Conservation (phyloP, 2,329 filamentous ascomycete genomes). For the Domatiomyces catenatus region DNA sequence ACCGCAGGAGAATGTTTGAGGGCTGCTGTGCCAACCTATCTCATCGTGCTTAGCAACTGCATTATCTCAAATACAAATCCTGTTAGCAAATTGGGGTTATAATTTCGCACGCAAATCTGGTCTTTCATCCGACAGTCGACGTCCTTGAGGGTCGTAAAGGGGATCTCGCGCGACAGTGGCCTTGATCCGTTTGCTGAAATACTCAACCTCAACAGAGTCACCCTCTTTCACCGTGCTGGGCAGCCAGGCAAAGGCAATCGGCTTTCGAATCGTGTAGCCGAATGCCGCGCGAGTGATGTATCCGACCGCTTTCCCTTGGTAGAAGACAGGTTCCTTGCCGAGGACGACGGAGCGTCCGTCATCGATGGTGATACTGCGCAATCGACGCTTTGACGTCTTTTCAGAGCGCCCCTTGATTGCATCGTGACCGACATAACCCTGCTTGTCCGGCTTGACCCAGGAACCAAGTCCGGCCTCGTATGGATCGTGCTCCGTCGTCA, state of each 20-base stretch:
- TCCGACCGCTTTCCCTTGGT: constrained; percentile 32
- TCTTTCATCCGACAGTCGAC: neutral
- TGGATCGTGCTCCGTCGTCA: constrained; percentile 46
- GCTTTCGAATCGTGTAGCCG: constrained; percentile 43
- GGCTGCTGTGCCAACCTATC: neutral
- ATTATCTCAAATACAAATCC: neutral
- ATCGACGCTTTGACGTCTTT: constrained; percentile 19
- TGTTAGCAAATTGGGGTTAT: neutral
- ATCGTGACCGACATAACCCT: constrained; percentile 36
- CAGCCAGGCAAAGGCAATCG: constrained; percentile 45
- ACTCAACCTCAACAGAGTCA: constrained; percentile 42
- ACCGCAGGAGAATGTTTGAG: too few relatives aligned
- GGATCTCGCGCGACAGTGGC: constrained; percentile 41
- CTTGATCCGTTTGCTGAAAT: constrained; percentile 40
- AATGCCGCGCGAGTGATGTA: constrained; percentile 49
- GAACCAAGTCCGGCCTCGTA: constrained; percentile 42
- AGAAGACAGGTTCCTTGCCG: constrained; percentile 47
- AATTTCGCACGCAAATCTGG: neutral
- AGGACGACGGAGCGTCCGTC: constrained; percentile 43
- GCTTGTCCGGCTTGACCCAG: constrained; percentile 29
- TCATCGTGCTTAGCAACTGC: neutral
- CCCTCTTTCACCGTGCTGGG: constrained; percentile 34
- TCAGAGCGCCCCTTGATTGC: constrained; percentile 32
- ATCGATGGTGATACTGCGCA: constrained; percentile 40
- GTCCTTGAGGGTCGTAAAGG: constrained; percentile 24